Evolutionary conservation across 176 grass and related monocot genomes (phyloP).

Genomic region (Alloteropsis semialata): DNA sequence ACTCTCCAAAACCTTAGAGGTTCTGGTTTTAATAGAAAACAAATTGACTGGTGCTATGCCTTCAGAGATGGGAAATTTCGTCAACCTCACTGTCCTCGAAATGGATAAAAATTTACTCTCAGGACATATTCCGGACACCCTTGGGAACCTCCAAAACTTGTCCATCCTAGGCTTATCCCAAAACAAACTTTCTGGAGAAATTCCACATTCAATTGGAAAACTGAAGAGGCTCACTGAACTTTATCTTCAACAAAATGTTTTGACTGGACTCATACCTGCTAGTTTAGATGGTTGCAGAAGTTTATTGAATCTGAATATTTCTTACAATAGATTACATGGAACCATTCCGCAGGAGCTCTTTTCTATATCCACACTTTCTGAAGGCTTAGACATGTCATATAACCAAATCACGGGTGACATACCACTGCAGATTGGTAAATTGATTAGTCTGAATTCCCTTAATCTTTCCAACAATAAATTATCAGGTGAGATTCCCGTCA

Average conservation of each 20-base stretch:
- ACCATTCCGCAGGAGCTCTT: neutral
- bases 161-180: neutral
- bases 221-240: neutral
- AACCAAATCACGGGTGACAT: slow-evolving; percentile 18
- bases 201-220: slow-evolving; percentile 14
- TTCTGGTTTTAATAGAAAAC: neutral
- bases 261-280: neutral
- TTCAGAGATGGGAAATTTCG: neutral
- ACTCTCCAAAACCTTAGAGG: neutral
- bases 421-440: neutral
- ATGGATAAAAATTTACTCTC: neutral
- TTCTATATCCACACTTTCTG: slow-evolving; percentile 1
- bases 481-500: slow-evolving; percentile 19
- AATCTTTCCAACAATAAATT: slow-evolving; percentile 15
- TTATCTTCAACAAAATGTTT: slow-evolving; percentile 2
- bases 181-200: slow-evolving; percentile 17
- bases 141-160: slow-evolving; percentile 4
- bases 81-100: neutral
- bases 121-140: neutral
- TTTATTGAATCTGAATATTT: slow-evolving; percentile 23
- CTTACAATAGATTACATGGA: slow-evolving; percentile 10
- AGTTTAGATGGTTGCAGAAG: neutral
- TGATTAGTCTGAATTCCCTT: slow-evolving; percentile 8
- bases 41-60: neutral
- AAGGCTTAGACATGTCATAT: neutral